Evolutionary conservation across 495 filamentous ascomycete genomes (phyloP), one percentile per base, ranked within the genome.

Genomic region (Hyphodiscus hymeniophilus): DNA sequence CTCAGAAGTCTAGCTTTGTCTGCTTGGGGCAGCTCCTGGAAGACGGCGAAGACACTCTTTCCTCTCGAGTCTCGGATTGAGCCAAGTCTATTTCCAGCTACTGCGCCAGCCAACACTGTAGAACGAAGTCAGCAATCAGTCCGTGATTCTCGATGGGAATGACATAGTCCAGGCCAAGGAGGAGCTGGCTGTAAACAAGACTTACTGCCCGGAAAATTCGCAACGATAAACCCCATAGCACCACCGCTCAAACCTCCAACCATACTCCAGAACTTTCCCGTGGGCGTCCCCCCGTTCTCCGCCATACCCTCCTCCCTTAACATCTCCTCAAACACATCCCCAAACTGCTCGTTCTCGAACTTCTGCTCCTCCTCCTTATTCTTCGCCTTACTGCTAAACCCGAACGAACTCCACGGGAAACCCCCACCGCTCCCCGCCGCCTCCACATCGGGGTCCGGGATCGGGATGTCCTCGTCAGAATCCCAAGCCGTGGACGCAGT

Each of bases 281-380:
- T 89, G 15, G 83, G 82, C 18, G 58, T 58, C 15, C 57, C 68
- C 6, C 56, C 62, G 16, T 76, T 74, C 46, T 81, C 80, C 0
- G 84, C 82, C 64, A 97, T 74, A 0, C 91, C 92, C 61, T 96
- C 85, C 56, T 98, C 92, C 28, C 85, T 78, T 64, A 97, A 66
- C 92, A 98, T 98, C 73, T 98, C 92, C 72, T 98, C 94, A 60
- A 98, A 98, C 2, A 89, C 84, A 51, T 79, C 76, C 16, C 82
- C 88, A 61, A 97, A 98, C 66, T 97, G 92, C 50, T 81, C 79
- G 38, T 80, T 73, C 53, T 38, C 73, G 57, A 79, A 66, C 42
- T 60, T 58, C 13, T 74, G 60, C n/a, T 75, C 71, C 35, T 75
- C 72, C 17, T 49, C 50, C 22, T 45, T 20, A 24, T 36, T 52